Evolutionary conservation across 352 stramenopile species (phyloP).

Genomic region (Globisporangium spiculum): DNA sequence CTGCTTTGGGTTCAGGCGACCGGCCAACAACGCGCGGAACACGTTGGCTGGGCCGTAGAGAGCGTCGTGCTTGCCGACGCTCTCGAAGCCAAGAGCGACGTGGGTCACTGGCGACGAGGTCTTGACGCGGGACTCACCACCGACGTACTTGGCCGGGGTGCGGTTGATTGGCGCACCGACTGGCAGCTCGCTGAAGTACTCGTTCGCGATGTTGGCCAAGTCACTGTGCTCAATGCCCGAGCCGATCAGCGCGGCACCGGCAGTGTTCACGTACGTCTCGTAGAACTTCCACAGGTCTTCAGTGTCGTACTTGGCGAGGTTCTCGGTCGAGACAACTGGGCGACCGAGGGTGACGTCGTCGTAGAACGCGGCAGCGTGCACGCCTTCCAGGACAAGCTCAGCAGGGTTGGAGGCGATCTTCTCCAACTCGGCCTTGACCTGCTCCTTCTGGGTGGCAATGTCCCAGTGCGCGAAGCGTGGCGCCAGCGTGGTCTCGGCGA

Average conservation of each 20-base stretch:
- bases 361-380: slow-evolving; percentile 83
- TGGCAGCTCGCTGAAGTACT: slow-evolving; percentile 52
- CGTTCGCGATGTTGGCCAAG: slow-evolving; percentile 62
- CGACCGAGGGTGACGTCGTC: slow-evolving; percentile 71
- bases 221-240: slow-evolving; percentile 58
- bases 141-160: slow-evolving; percentile 60
- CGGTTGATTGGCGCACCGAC: slow-evolving; percentile 24
- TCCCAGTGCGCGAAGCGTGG: slow-evolving; percentile 81
- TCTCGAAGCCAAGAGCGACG: slow-evolving; percentile 71
- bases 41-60: slow-evolving; percentile 60
- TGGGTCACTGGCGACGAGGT: slow-evolving; percentile 52
- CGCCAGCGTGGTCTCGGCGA: slow-evolving; percentile 75
- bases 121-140: slow-evolving; percentile 77
- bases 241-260: slow-evolving; percentile 57
- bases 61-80: slow-evolving; percentile 37
- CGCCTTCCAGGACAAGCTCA: slow-evolving; percentile 47
- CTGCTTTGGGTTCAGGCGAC: slow-evolving; percentile 65
- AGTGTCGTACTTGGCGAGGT: slow-evolving; percentile 45
- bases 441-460: slow-evolving; percentile 66
- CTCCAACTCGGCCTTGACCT: slow-evolving; percentile 56
- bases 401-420: slow-evolving; percentile 36
- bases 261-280: slow-evolving; percentile 66
- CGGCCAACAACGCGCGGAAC: slow-evolving; percentile 57
- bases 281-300: slow-evolving; percentile 60
- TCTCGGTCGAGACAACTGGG: slow-evolving; percentile 42